Evolutionary conservation across 2,329 filamentous ascomycete genomes (phyloP).

Genomic region (Lachnellula subtilissima): DNA sequence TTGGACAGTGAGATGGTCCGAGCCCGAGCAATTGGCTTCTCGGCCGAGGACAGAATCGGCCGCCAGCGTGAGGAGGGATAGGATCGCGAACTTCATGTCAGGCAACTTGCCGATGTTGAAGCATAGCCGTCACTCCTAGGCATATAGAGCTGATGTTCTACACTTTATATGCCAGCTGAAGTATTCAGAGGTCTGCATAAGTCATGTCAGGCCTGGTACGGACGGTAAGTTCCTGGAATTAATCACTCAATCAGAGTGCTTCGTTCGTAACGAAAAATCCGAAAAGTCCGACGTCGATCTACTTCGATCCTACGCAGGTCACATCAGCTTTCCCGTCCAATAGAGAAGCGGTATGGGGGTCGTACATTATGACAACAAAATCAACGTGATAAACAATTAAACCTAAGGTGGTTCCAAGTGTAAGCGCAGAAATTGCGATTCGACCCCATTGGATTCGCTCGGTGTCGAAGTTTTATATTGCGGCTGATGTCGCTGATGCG

Average conservation of each 20-base stretch:
- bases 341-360: not conserved
- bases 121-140: not conserved
- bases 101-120: not conserved
- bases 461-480: too few relatives aligned
- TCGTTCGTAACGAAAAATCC: not conserved
- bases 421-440: too few relatives aligned
- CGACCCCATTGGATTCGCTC: too few relatives aligned
- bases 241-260: not conserved
- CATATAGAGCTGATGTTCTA: too few relatives aligned
- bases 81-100: conserved; percentile 3
- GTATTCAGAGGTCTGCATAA: too few relatives aligned
- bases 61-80: not conserved
- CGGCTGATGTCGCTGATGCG: too few relatives aligned
- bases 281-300: not conserved
- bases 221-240: too few relatives aligned
- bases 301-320: not conserved
- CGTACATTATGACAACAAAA: too few relatives aligned
- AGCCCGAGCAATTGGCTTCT: not conserved
- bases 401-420: too few relatives aligned
- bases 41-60: not conserved
- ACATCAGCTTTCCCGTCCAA: not conserved
- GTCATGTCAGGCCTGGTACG: too few relatives aligned
- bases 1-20: conserved; percentile 23
- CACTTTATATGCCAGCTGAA: too few relatives aligned
- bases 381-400: too few relatives aligned